Base-by-base conservation (phyloP, 306 rosid genomes). In the Clitoria ternatea region DNA sequence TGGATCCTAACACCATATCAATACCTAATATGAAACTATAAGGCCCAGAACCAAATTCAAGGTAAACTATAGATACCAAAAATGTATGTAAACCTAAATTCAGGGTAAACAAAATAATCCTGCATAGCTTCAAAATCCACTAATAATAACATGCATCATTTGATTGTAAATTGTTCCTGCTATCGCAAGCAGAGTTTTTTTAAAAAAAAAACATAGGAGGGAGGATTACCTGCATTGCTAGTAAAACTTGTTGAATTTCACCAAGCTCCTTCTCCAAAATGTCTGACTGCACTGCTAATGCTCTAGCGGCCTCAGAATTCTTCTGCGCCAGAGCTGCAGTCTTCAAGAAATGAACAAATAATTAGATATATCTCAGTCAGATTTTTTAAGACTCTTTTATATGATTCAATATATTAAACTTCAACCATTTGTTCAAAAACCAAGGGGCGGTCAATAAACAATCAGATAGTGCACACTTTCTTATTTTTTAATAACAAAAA, bases 141-240 rank as follows among this genome's bases (percentile, higher is more conserved):
- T 22, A 36, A 72, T 59, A 63, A 37, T n/a, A n/a, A 35, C 49
- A 40, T 13, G 53, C 32, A 44, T 49, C 12, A 66, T 66, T 60
- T 13, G 4, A 52, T 67, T 20, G 13, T 33, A 56, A 52, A 55
- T 19, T 44, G 60, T 27, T 24, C 37, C n/a, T 26, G 10, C 30
- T 26, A 12, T 23, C 3, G 10, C 12, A 24, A 59, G 26, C 62
- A 70, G 37, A 20, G 61, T 36, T 78, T 43, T n/a, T n/a, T n/a
- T n/a, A n/a, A n/a, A n/a, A n/a, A 63, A 65, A 42, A 66, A 49
- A 67, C 50, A 43, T 4, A 12, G 42, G 42, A 54, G 50, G 26
- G 39, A 67, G 35, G 36, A 61, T 68, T 82, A 93, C 98, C 94
- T 94, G 97, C 98, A 94, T 89, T 52, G 96, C 97, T 70, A 90